Evolutionary conservation across 257 asterid species (phyloP), one percentile per base, ranked within the genome.

Genomic region (Rauvolfia tetraphylla): DNA sequence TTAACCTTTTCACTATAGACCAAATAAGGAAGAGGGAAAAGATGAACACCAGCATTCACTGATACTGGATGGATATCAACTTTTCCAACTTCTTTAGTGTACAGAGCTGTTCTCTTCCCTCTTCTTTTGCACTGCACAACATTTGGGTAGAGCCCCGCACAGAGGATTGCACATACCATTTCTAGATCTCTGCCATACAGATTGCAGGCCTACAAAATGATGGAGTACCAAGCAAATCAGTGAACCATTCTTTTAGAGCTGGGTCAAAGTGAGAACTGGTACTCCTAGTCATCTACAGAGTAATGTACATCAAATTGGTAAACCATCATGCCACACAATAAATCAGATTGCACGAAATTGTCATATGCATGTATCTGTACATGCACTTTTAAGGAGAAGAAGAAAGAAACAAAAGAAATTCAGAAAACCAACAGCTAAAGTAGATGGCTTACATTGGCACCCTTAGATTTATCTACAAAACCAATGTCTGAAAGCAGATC

Each of bases 71-170:
- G 99, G 83, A 95, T 88, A 59, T 90, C 97, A 5, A 95, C 98
- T 77, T 84, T 87, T 76, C 99, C 99, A 18, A 89, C 97, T 75
- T 95, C 99, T 82, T 89, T 92, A 5, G 95, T 89, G 86, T 85
- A 92, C 36, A 95, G 79, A 36, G 91, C 93, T 10, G 93, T 91
- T 63, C 99, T 87, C 76, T 92, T 95, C 82, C 99, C 97, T 80
- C 93, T 88, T 82, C 98, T 82, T 82, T 92, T 92, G 88, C 99
- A 95, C 85, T 95, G 98, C 80, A 91, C 98, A 41, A 95, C 98
- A 76, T 95, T 95, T 33, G 98, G 99, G 83, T 91, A 95, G 72
- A 95, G 93, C 14, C 99, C 99, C 56, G 99, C 97, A 80, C 98
- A 95, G 3, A 95, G 97, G 73, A 95, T 81, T 46, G 99, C 99